phyloP scores from a whole-genome alignment of 495 filamentous ascomycete genomes.

The Podospora tetraspora region DNA sequence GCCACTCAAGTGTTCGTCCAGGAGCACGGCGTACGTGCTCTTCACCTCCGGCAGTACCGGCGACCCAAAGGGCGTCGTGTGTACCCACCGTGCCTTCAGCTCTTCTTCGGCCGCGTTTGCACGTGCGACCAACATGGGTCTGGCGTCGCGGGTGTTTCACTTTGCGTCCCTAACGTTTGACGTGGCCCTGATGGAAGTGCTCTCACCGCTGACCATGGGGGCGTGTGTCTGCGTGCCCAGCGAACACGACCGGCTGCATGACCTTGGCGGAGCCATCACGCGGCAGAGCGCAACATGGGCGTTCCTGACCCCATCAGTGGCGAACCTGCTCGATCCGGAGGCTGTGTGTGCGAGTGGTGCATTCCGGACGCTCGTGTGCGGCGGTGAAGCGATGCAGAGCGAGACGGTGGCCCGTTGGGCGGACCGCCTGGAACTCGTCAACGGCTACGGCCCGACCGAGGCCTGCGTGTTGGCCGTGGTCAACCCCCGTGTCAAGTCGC shows the following conservation, averaged over 20 bases:
- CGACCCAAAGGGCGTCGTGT: conserved; percentile 30
- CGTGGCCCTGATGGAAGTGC: conserved; percentile 50
- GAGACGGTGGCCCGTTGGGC: conserved; percentile 49
- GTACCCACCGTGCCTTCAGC: conserved; percentile 30
- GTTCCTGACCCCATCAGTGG: conserved; percentile 23
- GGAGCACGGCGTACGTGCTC: conserved; percentile 39
- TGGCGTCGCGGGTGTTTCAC: conserved; percentile 43
- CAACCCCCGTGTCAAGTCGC: conserved; percentile 15
- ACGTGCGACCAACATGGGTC: conserved; percentile 4
- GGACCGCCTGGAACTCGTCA: conserved; percentile 44
- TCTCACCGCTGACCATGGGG: conserved; percentile 53
- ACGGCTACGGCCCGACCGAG: conserved; percentile 54
- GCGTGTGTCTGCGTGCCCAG: conserved; percentile 60
- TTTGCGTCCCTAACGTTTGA: conserved; percentile 59
- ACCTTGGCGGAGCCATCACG: conserved; percentile 23
- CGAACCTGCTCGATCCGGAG: conserved; percentile 26
- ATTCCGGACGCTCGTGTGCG: conserved; percentile 28
- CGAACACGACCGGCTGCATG: conserved; percentile 42
- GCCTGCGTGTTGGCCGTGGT: conserved; percentile 16
- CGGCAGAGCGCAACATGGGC: conserved; percentile 20
- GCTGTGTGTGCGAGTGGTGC: conserved; percentile 14
- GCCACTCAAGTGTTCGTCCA: neutral
- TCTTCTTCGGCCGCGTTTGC: neutral
- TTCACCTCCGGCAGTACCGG: conserved; percentile 49
- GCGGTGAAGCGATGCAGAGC: conserved; percentile 25